Percentiles rank a stretch among this genome's conserved stretches.
These are phyloP conservation scores for Cryptococcus neoformans DNA, from an alignment of 1,284 basidiomycete species.

Conservation along the genomic window DNA sequence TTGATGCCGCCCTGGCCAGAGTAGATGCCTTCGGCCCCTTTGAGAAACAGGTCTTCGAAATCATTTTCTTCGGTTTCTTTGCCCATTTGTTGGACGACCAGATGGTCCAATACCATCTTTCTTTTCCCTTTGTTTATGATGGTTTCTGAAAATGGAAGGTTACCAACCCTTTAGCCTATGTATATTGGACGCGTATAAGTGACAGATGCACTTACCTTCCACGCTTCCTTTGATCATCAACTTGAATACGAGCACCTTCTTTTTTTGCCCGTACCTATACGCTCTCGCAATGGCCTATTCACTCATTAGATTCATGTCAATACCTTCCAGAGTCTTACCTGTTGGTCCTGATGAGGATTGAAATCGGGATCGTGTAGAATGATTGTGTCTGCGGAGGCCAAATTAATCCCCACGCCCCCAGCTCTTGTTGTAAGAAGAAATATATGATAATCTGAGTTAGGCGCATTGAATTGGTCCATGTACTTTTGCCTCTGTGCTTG, in stretches of 20 bases:
- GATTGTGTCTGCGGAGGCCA: constrained; percentile 60
- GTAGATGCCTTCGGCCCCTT: constrained; percentile 76
- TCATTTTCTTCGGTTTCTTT: constrained; percentile 68
- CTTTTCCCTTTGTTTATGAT: constrained; percentile 86
- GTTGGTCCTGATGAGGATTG: constrained; percentile 71
- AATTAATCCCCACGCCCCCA: constrained; percentile 93
- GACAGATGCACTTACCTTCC: constrained; percentile 60
- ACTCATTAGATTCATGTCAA: neutral
- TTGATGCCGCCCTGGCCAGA: constrained; percentile 52
- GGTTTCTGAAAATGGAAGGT: constrained; percentile 57
- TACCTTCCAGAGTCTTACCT: constrained; percentile 19
- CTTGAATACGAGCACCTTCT: constrained; percentile 76
- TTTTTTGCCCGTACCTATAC: constrained; percentile 57
- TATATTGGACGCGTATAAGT: neutral
- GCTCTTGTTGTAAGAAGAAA: constrained; percentile 92
- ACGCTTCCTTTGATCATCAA: constrained; percentile 85
- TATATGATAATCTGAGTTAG: constrained; percentile 80
- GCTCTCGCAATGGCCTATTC: constrained; percentile 82
- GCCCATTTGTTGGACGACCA: constrained; percentile 88
- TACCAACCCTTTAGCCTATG: neutral
- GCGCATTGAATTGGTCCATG: constrained; percentile 91
- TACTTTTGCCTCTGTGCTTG: constrained; percentile 82
- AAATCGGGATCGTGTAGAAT: constrained; percentile 93
- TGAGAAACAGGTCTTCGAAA: constrained; percentile 75
- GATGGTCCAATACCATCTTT: constrained; percentile 84